Evolutionary conservation across 176 grass and related monocot genomes (phyloP).

Genomic region (Oryza meyeriana): DNA sequence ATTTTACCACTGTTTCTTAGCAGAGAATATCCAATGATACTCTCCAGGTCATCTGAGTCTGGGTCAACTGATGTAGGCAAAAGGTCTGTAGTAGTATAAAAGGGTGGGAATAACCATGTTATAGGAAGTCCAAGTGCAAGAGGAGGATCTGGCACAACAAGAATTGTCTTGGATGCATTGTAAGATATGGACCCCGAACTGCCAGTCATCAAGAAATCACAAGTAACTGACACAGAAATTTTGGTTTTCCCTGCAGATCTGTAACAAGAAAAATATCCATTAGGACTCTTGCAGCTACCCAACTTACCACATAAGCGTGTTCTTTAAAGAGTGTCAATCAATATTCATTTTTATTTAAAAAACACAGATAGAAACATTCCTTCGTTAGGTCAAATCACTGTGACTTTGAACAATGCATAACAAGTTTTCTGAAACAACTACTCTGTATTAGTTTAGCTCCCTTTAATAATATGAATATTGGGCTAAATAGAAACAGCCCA

Average conservation of each 20-base stretch:
- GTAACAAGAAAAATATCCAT: conserved; percentile 30
- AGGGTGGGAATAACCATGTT: conserved; percentile 91
- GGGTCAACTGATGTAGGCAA: conserved; percentile 54
- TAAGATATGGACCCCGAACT: conserved; percentile 57
- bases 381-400: not conserved
- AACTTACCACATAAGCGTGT: not conserved
- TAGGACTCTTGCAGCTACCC: conserved; percentile 27
- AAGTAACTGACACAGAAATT: conserved; percentile 72
- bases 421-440: too few relatives aligned
- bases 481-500: too few relatives aligned
- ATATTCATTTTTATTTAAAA: conserved; percentile 8
- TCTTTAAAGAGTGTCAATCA: conserved; percentile 7
- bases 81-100: conserved; percentile 65
- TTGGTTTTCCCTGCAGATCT: conserved; percentile 84
- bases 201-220: conserved; percentile 72
- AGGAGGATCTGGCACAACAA: conserved; percentile 82
- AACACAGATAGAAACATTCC: not conserved
- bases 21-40: conserved; percentile 62
- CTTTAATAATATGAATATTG: too few relatives aligned
- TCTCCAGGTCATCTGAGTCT: conserved; percentile 34
- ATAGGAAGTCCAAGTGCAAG: conserved; percentile 69
- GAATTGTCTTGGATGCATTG: conserved; percentile 70
- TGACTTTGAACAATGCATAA: not conserved
- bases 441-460: too few relatives aligned
- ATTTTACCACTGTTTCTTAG: conserved; percentile 52